These are phyloP conservation scores for Desmodesmus armatus DNA, from an alignment of 139 green algal genomes.

Conservation along the genomic window DNA sequence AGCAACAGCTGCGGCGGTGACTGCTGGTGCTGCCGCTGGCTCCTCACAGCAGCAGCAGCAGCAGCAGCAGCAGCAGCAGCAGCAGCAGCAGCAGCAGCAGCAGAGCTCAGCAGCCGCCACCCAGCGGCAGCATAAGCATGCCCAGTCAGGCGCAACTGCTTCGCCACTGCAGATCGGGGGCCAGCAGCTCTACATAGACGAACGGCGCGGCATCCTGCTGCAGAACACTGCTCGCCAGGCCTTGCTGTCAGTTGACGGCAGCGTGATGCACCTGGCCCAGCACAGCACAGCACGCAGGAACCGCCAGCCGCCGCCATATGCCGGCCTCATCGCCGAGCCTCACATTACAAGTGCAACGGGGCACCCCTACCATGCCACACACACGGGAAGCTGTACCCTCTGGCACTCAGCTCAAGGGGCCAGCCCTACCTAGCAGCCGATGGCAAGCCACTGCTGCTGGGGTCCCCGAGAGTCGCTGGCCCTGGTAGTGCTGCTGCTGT, in stretches of 20 bases:
- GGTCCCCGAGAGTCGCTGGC: neutral
- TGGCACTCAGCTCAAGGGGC: neutral
- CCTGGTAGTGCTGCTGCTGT: neutral
- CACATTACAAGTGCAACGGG: constrained; percentile 9
- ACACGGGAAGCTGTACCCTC: neutral
- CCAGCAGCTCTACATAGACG: neutral
- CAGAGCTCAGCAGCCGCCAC: neutral
- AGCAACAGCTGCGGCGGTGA: neutral
- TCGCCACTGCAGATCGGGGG: constrained; percentile 8
- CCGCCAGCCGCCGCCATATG: neutral
- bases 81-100: constrained; percentile 6
- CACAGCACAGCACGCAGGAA: neutral
- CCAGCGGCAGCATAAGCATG: neutral
- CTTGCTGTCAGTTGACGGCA: constrained; percentile 1
- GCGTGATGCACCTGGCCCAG: constrained; percentile 1
- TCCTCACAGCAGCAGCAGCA: neutral
- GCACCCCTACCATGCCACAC: constrained; percentile 27
- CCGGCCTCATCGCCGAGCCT: neutral
- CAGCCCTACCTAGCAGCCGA: neutral
- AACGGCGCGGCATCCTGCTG: neutral
- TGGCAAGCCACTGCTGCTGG: constrained; percentile 23
- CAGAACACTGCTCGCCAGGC: neutral
- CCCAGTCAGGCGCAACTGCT: neutral
- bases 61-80: constrained; percentile 5
- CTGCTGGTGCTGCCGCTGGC: neutral